These are phyloP conservation scores for Metarhizium sp. DNA, from an alignment of 2,329 filamentous ascomycete species.

Conservation along the genomic window DNA sequence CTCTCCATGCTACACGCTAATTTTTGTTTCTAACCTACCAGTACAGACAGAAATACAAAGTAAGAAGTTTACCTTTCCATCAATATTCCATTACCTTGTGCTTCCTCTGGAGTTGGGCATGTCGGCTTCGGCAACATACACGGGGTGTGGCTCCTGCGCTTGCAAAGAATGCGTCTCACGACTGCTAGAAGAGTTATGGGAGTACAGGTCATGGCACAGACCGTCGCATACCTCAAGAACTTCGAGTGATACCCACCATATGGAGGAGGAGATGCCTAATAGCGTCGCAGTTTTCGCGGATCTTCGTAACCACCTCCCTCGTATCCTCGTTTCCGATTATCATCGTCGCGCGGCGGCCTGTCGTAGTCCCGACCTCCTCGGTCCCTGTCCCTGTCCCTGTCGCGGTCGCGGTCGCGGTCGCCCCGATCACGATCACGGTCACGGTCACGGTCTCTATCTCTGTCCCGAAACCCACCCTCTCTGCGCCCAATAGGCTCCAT, in stretches of 20 bases:
- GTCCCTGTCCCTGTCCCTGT: slow-evolving; percentile 17
- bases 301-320: slow-evolving; percentile 79
- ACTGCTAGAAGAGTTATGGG: background rate
- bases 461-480: slow-evolving; percentile 45
- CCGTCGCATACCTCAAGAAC: background rate
- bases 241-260: background rate
- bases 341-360: slow-evolving; percentile 46
- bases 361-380: slow-evolving; percentile 32
- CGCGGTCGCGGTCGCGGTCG: background rate
- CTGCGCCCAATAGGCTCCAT: slow-evolving; percentile 70
- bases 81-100: slow-evolving; percentile 12
- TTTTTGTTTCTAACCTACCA: slow-evolving; percentile 7
- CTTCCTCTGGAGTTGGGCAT: background rate
- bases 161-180: background rate
- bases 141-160: background rate
- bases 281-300: slow-evolving; percentile 55
- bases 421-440: slow-evolving; percentile 30
- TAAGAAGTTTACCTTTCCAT: slow-evolving; percentile 8
- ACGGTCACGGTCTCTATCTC: slow-evolving; percentile 41
- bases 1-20: slow-evolving; percentile 4
- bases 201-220: background rate
- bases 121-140: no score
- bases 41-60: slow-evolving; percentile 6
- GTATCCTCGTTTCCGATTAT: slow-evolving; percentile 58
- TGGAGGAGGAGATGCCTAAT: slow-evolving; percentile 29